These are phyloP conservation scores for Ceratocystis variospora DNA, from an alignment of 2,329 filamentous ascomycete species.

Conservation along the genomic window DNA sequence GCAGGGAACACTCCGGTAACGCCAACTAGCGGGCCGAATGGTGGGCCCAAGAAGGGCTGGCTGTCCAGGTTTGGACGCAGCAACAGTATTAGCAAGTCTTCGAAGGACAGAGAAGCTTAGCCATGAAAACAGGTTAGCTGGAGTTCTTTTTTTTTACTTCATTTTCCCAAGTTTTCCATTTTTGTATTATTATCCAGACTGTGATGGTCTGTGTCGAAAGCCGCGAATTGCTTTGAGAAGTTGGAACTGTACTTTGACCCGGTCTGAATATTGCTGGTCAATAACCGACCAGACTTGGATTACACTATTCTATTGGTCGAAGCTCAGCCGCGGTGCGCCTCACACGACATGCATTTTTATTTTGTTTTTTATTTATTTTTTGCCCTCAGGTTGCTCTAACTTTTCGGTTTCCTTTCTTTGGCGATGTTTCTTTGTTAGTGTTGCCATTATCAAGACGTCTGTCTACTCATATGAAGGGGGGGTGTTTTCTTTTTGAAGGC, in stretches of 20 bases:
- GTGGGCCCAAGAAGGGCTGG: slow-evolving; percentile 16
- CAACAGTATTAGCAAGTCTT: slow-evolving; percentile 15
- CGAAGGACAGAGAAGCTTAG: slow-evolving; percentile 3
- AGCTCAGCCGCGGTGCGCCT: neutral
- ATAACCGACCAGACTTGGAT: neutral
- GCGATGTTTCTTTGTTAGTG: neutral
- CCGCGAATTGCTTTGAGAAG: neutral
- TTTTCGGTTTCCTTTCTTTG: neutral
- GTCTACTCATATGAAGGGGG: too few species aligned
- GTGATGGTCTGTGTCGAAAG: neutral
- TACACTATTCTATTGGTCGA: neutral
- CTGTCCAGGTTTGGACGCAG: slow-evolving; percentile 18
- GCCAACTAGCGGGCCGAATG: slow-evolving; percentile 7
- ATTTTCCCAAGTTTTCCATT: neutral
- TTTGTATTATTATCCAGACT: slow-evolving; percentile 5
- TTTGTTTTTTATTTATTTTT: too few species aligned
- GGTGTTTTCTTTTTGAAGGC: neutral
- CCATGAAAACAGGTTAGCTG: neutral
- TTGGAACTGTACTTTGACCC: neutral
- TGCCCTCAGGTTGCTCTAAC: neutral
- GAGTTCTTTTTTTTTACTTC: neutral
- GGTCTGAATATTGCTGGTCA: neutral
- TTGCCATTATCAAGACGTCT: too few species aligned
- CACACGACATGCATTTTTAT: too few species aligned
- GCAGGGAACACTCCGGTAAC: slow-evolving; percentile 11